phyloP scores from a whole-genome alignment of 805 yeast genomes.

The Yarrowia phangngaensis region DNA sequence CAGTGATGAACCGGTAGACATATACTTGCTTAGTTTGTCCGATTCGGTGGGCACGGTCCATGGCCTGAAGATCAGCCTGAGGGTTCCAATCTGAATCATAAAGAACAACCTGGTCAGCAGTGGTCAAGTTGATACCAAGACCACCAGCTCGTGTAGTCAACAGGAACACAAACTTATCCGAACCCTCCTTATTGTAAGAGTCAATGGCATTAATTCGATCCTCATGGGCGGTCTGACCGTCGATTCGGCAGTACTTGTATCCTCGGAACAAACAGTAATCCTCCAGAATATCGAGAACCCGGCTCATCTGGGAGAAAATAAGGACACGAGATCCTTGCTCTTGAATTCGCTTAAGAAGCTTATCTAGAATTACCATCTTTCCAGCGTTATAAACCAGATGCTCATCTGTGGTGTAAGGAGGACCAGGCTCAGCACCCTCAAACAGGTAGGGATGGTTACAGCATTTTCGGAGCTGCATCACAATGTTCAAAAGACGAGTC shows the following conservation, averaged over 20 bases:
- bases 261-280: constrained; percentile 85
- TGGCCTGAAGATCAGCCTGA: constrained; percentile 94
- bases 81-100: constrained; percentile 98
- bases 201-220: constrained; percentile 91
- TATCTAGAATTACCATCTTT: constrained; percentile 85
- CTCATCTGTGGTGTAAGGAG: constrained; percentile 93
- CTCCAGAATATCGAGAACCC: constrained; percentile 83
- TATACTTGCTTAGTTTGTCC: constrained; percentile 95
- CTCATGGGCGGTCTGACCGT: constrained; percentile 90
- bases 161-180: constrained; percentile 76
- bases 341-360: constrained; percentile 66
- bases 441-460: constrained; percentile 96
- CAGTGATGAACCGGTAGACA: constrained; percentile 89
- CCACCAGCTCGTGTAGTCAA: constrained; percentile 97
- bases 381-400: constrained; percentile 85
- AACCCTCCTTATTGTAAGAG: constrained; percentile 76
- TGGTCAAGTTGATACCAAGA: constrained; percentile 83
- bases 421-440: constrained; percentile 99
- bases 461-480: constrained; percentile 94
- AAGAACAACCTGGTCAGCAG: constrained; percentile 83
- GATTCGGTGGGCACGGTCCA: constrained; percentile 96
- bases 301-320: constrained; percentile 90
- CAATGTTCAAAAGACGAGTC: constrained; percentile 83
- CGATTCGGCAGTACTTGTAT: constrained; percentile 85
- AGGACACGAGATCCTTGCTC: constrained; percentile 83